Conservation (phyloP, 1,284 basidiomycete genomes). For the Malassezia cuniculi region DNA sequence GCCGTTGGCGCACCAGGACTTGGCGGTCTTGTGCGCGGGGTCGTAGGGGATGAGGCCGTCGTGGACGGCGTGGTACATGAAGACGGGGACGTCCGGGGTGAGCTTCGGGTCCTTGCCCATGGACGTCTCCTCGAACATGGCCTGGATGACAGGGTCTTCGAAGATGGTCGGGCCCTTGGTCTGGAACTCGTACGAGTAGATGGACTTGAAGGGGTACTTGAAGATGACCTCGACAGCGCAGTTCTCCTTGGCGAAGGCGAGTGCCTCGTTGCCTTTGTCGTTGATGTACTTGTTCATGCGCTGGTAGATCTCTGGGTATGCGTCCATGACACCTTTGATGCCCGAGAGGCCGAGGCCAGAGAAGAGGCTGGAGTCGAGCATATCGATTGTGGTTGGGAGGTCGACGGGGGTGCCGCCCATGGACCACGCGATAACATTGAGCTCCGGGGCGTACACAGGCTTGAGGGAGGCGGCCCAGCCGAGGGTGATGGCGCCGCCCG, state of each 20-base stretch:
- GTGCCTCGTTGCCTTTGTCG: conserved; percentile 8
- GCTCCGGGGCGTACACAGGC: conserved; percentile 18
- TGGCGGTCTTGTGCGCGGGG: neutral
- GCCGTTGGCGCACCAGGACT: conserved; percentile 1
- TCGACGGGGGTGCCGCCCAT: conserved; percentile 32
- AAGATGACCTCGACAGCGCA: conserved; percentile 18
- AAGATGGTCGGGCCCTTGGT: conserved; percentile 17
- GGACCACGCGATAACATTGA: conserved; percentile 22
- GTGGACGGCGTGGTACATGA: conserved; percentile 23
- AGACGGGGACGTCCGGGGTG: conserved; percentile 20
- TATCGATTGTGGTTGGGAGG: conserved; percentile 6
- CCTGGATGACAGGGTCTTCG: conserved; percentile 10
- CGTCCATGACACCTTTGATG: conserved; percentile 17
- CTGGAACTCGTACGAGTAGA: conserved; percentile 14
- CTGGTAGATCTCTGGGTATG: conserved; percentile 18
- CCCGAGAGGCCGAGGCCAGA: conserved; percentile 27
- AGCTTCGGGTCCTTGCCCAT: neutral
- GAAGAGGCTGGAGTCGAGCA: conserved; percentile 7
- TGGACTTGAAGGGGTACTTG: conserved; percentile 13
- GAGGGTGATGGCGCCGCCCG: conserved; percentile 24
- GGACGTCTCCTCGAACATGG: conserved; percentile 10
- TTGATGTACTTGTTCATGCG: conserved; percentile 13
- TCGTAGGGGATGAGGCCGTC: conserved; percentile 35
- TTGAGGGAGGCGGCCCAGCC: conserved; percentile 19
- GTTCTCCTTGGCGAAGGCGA: conserved; percentile 10